phyloP scores from a whole-genome alignment of 2,329 filamentous ascomycete genomes.

The Pseudopyricularia javanii region DNA sequence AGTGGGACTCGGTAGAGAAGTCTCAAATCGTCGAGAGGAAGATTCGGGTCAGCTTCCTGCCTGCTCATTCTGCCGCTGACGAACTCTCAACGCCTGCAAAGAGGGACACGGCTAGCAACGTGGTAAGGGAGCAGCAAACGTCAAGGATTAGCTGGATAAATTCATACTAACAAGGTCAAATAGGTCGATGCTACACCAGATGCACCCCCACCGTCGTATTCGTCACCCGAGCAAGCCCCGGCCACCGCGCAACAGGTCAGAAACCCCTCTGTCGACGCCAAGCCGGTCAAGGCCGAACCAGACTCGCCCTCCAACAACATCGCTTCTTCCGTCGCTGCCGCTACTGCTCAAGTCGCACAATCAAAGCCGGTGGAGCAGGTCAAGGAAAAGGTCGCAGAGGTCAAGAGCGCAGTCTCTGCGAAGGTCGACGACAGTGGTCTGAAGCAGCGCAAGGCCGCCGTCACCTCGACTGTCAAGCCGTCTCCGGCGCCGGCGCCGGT shows the following conservation, averaged over 20 bases:
- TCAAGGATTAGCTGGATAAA: not conserved
- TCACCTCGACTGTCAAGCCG: not conserved
- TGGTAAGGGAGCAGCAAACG: constrained; percentile 10
- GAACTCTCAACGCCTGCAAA: constrained; percentile 16
- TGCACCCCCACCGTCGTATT: constrained; percentile 15
- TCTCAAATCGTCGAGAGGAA: constrained; percentile 79
- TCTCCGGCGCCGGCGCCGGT: not conserved
- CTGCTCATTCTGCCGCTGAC: constrained; percentile 36
- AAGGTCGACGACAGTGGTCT: constrained; percentile 62
- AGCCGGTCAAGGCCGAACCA: constrained; percentile 6
- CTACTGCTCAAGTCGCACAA: not conserved
- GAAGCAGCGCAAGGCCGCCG: constrained; percentile 57
- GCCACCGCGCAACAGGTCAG: not conserved
- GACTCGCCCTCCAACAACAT: constrained; percentile 8
- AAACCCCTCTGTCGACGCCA: constrained; percentile 4
- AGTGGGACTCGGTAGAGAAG: constrained; percentile 77
- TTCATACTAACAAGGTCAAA: not conserved
- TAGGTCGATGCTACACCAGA: constrained; percentile 20
- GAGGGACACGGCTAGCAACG: constrained; percentile 12
- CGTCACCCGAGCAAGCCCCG: constrained; percentile 12
- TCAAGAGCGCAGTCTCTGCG: constrained; percentile 59
- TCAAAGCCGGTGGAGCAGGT: constrained; percentile 12
- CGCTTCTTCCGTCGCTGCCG: constrained; percentile 10
- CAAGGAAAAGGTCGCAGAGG: constrained; percentile 35
- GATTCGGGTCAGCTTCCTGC: constrained; percentile 81